phyloP scores from a whole-genome alignment of 306 rosid species.

The Erythrophleum fordii region DNA sequence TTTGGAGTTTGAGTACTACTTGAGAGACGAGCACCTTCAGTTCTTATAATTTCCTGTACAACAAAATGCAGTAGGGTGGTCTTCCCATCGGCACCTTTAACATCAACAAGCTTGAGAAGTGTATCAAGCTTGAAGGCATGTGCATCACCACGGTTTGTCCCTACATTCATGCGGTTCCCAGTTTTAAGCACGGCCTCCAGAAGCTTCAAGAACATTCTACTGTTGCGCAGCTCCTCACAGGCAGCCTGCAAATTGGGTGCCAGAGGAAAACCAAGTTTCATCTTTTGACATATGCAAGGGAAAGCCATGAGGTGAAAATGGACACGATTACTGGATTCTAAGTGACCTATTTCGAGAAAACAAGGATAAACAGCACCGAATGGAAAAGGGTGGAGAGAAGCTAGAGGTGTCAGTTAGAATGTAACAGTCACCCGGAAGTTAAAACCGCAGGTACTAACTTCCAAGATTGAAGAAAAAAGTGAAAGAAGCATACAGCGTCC shows the following conservation, averaged over 20 bases:
- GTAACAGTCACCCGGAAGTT: not conserved
- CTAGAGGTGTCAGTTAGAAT: not conserved
- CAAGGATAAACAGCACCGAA: not conserved
- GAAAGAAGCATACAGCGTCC: slow-evolving; percentile 43
- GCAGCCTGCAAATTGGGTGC: slow-evolving; percentile 56
- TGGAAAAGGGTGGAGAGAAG: not conserved
- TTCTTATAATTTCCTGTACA: slow-evolving; percentile 88
- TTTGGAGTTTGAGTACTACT: slow-evolving; percentile 52
- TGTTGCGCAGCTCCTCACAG: slow-evolving; percentile 80
- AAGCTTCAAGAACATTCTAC: slow-evolving; percentile 95
- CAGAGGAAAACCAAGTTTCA: not conserved
- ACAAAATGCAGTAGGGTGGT: slow-evolving; percentile 94
- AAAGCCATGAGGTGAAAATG: not conserved
- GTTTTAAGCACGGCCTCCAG: slow-evolving; percentile 95
- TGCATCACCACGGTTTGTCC: slow-evolving; percentile 96
- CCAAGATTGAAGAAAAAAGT: slow-evolving; percentile 39
- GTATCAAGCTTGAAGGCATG: slow-evolving; percentile 98
- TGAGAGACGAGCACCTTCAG: slow-evolving; percentile 78
- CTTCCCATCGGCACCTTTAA: slow-evolving; percentile 91
- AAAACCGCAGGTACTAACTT: not conserved
- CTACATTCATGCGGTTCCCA: slow-evolving; percentile 96
- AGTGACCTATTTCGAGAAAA: not conserved
- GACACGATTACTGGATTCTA: not conserved
- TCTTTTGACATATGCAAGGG: not conserved
- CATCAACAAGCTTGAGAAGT: slow-evolving; percentile 87